A percentile compares a stretch with the other conserved stretches of the same genome.
These are phyloP conservation scores for Talaromyces proteolyticus DNA, from an alignment of 495 filamentous ascomycete species.

Conservation along the genomic window DNA sequence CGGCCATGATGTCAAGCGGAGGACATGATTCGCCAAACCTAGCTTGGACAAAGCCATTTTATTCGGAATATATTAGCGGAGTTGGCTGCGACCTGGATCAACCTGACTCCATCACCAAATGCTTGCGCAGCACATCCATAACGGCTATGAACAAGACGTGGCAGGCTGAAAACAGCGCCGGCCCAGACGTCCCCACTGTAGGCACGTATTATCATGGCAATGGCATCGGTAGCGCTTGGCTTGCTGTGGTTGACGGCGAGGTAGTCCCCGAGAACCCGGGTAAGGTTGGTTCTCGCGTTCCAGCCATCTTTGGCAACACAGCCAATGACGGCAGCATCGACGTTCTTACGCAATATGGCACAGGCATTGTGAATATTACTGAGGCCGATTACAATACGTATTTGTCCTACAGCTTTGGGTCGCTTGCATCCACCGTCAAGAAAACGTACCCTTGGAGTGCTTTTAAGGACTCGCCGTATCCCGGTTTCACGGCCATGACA, in stretches of 20 bases:
- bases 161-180: background rate
- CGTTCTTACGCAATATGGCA: constrained; percentile 4
- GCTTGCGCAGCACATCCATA: background rate
- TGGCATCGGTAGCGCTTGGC: background rate
- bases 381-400: constrained; percentile 15
- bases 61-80: background rate
- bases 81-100: background rate
- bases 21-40: background rate
- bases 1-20: background rate
- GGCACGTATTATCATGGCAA: background rate
- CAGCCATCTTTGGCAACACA: constrained; percentile 22
- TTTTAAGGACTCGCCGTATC: constrained; percentile 5
- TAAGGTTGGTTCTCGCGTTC: constrained; percentile 21
- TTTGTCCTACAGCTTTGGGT: constrained; percentile 21
- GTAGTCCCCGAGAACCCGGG: constrained; percentile 25
- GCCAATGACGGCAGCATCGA: constrained; percentile 15
- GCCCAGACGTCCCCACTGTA: background rate
- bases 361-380: constrained; percentile 3
- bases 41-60: background rate
- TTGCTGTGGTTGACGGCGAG: constrained; percentile 20
- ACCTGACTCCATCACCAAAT: background rate
- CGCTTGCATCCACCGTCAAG: constrained; percentile 16
- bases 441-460: constrained; percentile 21
- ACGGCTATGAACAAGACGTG: background rate
- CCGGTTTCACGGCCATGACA: constrained; percentile 12